A percentile compares a stretch with the other conserved stretches of the same genome.
phyloP scores from a whole-genome alignment of 1,284 basidiomycete genomes.

The Puccinia hordei region DNA sequence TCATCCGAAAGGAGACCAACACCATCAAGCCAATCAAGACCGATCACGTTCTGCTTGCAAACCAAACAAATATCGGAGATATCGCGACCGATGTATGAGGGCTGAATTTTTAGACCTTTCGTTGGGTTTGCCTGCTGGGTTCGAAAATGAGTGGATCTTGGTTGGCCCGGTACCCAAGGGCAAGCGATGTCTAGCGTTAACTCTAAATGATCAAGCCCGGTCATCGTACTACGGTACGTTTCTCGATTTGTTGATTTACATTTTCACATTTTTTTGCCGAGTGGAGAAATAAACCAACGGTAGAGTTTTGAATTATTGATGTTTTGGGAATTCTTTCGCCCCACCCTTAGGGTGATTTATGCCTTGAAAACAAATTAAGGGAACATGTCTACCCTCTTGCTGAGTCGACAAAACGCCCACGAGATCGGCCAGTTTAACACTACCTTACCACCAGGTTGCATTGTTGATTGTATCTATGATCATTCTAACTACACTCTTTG shows the following conservation, averaged over 20 bases:
- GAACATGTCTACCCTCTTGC: neutral
- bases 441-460: slow-evolving; percentile 14
- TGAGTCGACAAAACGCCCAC: slow-evolving; percentile 22
- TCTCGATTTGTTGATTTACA: neutral
- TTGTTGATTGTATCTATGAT: slow-evolving; percentile 45
- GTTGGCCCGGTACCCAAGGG: slow-evolving; percentile 45
- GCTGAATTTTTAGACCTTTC: slow-evolving; percentile 45
- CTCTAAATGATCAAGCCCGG: neutral
- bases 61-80: slow-evolving; percentile 14
- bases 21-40: neutral
- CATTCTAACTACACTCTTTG: neutral
- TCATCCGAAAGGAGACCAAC: neutral
- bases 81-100: slow-evolving; percentile 29
- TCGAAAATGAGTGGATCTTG: slow-evolving; percentile 37
- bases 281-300: neutral
- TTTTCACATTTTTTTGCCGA: neutral
- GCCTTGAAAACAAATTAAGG: neutral
- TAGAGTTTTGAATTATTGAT: neutral
- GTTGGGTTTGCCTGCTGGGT: slow-evolving; percentile 21
- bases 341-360: slow-evolving; percentile 8
- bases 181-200: slow-evolving; percentile 33
- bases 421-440: slow-evolving; percentile 27
- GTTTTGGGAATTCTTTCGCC: neutral
- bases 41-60: neutral
- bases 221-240: neutral